Evolutionary conservation across 164 flowering plant genomes (phyloP).

Genomic region (Liquidambar formosana): DNA sequence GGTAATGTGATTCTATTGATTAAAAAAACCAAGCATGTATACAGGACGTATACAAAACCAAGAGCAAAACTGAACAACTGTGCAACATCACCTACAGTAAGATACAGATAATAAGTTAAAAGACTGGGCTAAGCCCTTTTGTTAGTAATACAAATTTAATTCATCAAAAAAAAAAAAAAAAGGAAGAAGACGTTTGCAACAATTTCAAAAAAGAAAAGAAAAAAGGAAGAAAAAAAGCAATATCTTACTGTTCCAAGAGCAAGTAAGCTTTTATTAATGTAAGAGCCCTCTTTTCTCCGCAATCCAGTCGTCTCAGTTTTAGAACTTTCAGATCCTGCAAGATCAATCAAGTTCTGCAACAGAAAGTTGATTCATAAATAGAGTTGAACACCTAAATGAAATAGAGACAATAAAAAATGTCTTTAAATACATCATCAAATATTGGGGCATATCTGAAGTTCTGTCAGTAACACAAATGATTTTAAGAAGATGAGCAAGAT

Average conservation of each 20-base stretch:
- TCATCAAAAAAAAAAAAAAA: background rate
- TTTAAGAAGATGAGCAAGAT: constrained; percentile 9
- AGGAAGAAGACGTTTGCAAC: no score
- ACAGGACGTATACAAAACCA: no score
- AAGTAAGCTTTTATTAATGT: constrained; percentile 80
- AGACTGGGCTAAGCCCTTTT: no score
- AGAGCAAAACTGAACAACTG: no score
- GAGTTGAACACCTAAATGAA: background rate
- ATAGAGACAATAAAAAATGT: background rate
- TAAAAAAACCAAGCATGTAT: no score
- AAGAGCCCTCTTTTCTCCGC: constrained; percentile 84
- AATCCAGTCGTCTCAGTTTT: constrained; percentile 78
- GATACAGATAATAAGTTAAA: background rate
- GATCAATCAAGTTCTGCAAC: constrained; percentile 80
- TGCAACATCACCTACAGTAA: constrained; percentile 70
- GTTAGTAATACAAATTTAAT: no score
- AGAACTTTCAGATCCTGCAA: constrained; percentile 86
- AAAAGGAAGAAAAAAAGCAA: constrained; percentile 10
- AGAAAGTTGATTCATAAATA: constrained; percentile 14
- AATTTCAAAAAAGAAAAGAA: background rate
- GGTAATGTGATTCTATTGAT: no score
- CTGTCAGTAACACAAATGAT: background rate
- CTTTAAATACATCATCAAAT: background rate
- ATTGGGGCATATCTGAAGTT: background rate
- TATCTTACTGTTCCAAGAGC: constrained; percentile 81